Percentiles rank a stretch among this genome's conserved stretches.
Evolutionary conservation across 2,329 filamentous ascomycete genomes (phyloP).

Genomic region (Coniochaeta prunicola): DNA sequence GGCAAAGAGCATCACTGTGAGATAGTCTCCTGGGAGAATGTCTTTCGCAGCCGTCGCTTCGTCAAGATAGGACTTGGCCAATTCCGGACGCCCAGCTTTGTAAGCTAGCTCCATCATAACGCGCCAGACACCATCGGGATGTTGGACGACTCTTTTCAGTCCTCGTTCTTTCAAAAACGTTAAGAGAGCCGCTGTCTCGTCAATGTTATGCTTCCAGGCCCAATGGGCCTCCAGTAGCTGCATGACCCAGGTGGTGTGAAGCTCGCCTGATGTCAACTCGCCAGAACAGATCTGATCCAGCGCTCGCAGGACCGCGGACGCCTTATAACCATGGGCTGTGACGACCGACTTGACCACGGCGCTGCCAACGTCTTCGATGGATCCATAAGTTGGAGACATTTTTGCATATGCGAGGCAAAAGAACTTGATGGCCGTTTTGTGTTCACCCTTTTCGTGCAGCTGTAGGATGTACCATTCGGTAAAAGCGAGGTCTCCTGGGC

Average conservation of each 20-base stretch:
- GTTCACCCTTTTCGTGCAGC: constrained; percentile 20
- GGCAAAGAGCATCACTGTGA: constrained; percentile 28
- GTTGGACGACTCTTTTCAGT: constrained; percentile 17
- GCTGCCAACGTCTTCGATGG: constrained; percentile 20
- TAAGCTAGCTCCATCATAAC: constrained; percentile 32
- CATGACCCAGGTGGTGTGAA: constrained; percentile 23
- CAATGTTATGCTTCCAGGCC: constrained; percentile 19
- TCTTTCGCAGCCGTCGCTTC: constrained; percentile 18
- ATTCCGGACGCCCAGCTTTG: constrained; percentile 21
- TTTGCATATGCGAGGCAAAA: constrained; percentile 25
- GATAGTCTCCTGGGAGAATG: constrained; percentile 19
- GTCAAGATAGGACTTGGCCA: constrained; percentile 22
- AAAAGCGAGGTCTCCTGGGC: constrained; percentile 15
- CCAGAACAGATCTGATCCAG: constrained; percentile 17
- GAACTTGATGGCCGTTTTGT: constrained; percentile 23
- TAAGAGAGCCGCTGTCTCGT: constrained; percentile 19
- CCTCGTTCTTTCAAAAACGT: constrained; percentile 6
- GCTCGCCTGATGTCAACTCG: constrained; percentile 15
- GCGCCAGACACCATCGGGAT: constrained; percentile 25
- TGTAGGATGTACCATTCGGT: constrained; percentile 22
- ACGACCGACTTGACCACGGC: constrained; percentile 25
- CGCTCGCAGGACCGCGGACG: constrained; percentile 19
- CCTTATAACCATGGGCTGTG: constrained; percentile 16
- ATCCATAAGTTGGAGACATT: constrained; percentile 9
- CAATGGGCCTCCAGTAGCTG: constrained; percentile 28